A percentile compares a stretch with the other conserved stretches of the same genome.
Evolutionary conservation across 768 basidiomycete genomes (phyloP).

Genomic region (Amanita thiersii): DNA sequence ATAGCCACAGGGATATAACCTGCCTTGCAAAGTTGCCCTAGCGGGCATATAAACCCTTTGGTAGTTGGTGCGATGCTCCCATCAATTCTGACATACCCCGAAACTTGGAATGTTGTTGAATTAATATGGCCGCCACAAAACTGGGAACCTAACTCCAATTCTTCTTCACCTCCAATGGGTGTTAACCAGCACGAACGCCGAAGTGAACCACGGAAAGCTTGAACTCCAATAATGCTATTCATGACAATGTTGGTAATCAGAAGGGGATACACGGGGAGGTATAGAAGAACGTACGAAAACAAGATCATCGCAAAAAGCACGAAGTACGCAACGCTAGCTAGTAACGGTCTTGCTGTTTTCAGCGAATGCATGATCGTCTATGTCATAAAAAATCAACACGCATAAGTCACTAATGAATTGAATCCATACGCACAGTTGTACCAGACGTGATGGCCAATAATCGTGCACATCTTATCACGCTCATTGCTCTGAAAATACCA

Average conservation of each 20-base stretch:
- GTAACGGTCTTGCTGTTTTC: slow-evolving; percentile 83
- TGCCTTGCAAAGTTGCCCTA: slow-evolving; percentile 79
- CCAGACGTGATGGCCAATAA: slow-evolving; percentile 84
- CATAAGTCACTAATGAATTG: slow-evolving; percentile 4
- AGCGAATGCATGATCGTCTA: slow-evolving; percentile 84
- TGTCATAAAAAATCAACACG: slow-evolving; percentile 6
- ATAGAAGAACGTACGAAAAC: slow-evolving; percentile 61
- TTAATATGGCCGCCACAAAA: slow-evolving; percentile 81
- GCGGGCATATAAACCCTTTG: slow-evolving; percentile 89
- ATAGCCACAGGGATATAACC: slow-evolving; percentile 9
- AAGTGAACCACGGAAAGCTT: slow-evolving; percentile 84
- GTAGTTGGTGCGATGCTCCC: slow-evolving; percentile 17
- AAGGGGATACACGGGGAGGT: background rate
- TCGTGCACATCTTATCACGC: slow-evolving; percentile 75
- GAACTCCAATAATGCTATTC: slow-evolving; percentile 90
- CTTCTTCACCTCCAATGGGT: slow-evolving; percentile 45
- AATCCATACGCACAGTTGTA: slow-evolving; percentile 59
- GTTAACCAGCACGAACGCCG: slow-evolving; percentile 53
- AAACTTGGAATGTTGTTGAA: slow-evolving; percentile 38
- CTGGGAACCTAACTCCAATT: slow-evolving; percentile 38
- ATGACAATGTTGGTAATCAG: background rate
- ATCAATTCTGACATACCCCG: slow-evolving; percentile 26
- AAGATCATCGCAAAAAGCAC: slow-evolving; percentile 83
- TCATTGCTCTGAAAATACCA: slow-evolving; percentile 83
- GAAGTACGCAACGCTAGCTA: slow-evolving; percentile 86